A percentile compares a stretch with the other conserved stretches of the same genome.
Conservation (phyloP, 208 protist species). For the Trypanosoma lewisi region DNA sequence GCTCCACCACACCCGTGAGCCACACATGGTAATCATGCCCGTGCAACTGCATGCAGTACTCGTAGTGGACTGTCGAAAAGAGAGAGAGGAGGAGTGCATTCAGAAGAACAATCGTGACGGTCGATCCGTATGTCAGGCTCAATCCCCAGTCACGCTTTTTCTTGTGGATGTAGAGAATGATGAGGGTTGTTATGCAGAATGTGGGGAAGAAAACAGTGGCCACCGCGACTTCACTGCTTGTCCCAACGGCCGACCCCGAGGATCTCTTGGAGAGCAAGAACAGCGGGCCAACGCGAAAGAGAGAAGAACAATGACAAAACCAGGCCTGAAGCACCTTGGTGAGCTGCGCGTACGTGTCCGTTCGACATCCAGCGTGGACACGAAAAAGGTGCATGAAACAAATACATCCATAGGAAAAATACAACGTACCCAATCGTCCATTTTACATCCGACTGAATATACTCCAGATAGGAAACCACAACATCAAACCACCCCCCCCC, state of each 20-base stretch:
- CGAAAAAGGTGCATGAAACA: conserved; percentile 84
- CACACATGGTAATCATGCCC: conserved; percentile 3
- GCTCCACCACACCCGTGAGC: conserved; percentile 1
- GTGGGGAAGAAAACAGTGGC: conserved; percentile 64
- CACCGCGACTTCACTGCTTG: conserved; percentile 7
- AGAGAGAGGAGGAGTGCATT: conserved; percentile 74
- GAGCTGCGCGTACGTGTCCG: conserved; percentile 59
- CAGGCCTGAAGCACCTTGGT: conserved; percentile 72
- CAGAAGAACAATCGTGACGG: conserved; percentile 38
- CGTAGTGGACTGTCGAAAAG: conserved; percentile 61
- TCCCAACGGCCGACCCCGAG: conserved; percentile 5
- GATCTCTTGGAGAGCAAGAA: conserved; percentile 32
- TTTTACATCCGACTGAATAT: conserved; percentile 30
- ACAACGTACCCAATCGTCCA: conserved; percentile 47
- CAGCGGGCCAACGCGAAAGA: conserved; percentile 58
- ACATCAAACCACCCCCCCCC: too few species aligned
- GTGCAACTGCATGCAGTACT: conserved; percentile 38
- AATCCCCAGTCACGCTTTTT: conserved; percentile 60
- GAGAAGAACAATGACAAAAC: conserved; percentile 43
- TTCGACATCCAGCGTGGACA: conserved; percentile 33
- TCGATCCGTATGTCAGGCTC: conserved; percentile 63
- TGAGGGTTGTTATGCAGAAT: conserved; percentile 39
- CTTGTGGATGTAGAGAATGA: conserved; percentile 66
- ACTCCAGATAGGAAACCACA: conserved; percentile 20
- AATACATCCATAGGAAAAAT: conserved; percentile 48